These are phyloP conservation scores for Alopecurus myosuroides DNA, from an alignment of 176 grass and related monocot species.

Conservation along the genomic window DNA sequence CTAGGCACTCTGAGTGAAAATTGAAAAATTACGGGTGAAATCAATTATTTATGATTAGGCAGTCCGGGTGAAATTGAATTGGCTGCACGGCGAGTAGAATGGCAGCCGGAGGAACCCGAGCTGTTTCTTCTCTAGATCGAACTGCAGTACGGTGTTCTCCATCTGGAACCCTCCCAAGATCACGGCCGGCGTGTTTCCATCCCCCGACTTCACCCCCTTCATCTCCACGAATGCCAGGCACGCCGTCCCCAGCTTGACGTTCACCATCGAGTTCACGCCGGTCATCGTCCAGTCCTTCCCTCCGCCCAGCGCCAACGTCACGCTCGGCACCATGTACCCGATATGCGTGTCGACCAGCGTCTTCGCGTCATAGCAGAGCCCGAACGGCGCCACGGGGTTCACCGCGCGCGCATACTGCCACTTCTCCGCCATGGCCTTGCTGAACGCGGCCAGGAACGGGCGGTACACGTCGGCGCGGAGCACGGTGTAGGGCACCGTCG, in stretches of 20 bases:
- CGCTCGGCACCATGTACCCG: no score
- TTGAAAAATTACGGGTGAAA: no score
- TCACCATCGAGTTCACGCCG: conserved; percentile 29
- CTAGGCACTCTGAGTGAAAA: no score
- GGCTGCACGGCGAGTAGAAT: background rate
- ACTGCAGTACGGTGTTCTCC: conserved; percentile 48
- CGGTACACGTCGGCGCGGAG: conserved; percentile 46
- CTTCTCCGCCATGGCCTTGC: background rate
- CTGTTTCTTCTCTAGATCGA: no score
- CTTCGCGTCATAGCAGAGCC: conserved; percentile 10
- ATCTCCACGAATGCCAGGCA: conserved; percentile 36
- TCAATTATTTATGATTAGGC: no score
- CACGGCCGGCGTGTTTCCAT: conserved; percentile 14
- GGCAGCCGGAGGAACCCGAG: conserved; percentile 16
- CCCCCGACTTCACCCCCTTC: background rate
- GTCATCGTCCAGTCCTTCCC: conserved; percentile 24
- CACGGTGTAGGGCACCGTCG: conserved; percentile 9
- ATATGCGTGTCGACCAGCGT: conserved; percentile 6
- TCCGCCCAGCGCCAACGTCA: no score
- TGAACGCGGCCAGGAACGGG: conserved; percentile 30
- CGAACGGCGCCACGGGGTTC: conserved; percentile 16
- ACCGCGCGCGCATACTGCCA: background rate
- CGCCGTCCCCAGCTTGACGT: background rate
- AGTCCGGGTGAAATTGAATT: conserved; percentile 30
- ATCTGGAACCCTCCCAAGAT: conserved; percentile 44